Evolutionary conservation across 2,329 filamentous ascomycete genomes (phyloP), one percentile per base, ranked within the genome.

Genomic region (Penicillium sp.): DNA sequence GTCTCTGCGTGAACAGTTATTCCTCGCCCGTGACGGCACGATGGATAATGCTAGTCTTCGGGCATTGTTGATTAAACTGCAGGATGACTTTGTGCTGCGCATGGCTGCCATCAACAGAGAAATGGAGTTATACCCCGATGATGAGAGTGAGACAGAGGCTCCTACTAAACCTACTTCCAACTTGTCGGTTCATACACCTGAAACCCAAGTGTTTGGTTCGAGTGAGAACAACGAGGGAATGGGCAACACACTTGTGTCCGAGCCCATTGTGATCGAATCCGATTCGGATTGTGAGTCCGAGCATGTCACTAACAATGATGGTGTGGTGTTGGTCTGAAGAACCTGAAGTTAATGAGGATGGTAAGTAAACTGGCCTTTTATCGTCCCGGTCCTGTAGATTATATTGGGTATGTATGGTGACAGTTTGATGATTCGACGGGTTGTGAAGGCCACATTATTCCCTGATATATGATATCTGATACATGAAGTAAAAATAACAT

Each of bases 51-150:
- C 82, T 2, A 80, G 84, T 0, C 75, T 96, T 31, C 76, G 79
- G 21, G 78, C 77, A 44, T 92, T 90, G 82, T 73, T 94, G 44
- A 78, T 76, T 54, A 82, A 82, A 59, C 73, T 94, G 13, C 90
- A 93, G 70, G 82, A 82, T 49, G 90, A 96, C 53, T 96, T 96
- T 67, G 81, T 89, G 8, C 65, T 80, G 5, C 79, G 84, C 8
- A 93, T 96, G 90, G 81, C 84, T 23, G 81, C 81, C 1, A 83
- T 92, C 29, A 85, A 90, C 47, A 66, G 64, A 5, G 73, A 77
- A 12, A 59, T 66, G 29, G 58, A 51, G 7, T 27, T 45, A 10
- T 50, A 48, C 10, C 48, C 33, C 31, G 62, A 61, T n/a, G 68
- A 73, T 42, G 58, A 47, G 17, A 57, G 48, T 38, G 55, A 52